phyloP scores from a whole-genome alignment of 2,329 filamentous ascomycete species.

The Hymenoscyphus scutula region DNA sequence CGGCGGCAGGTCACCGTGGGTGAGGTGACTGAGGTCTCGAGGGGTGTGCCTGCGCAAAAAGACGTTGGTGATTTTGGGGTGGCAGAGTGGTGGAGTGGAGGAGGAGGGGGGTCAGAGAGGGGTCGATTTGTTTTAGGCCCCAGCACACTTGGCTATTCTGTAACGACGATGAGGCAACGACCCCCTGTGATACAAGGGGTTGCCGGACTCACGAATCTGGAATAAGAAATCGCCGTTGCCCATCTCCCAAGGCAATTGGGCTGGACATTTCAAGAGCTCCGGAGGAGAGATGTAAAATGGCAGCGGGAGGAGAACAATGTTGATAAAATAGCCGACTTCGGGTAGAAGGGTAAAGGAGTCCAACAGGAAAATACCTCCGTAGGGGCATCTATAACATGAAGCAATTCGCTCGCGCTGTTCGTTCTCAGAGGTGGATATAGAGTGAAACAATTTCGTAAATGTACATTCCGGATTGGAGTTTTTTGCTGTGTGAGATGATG shows the following conservation, averaged over 20 bases:
- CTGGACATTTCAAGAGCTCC: background rate
- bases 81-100: background rate
- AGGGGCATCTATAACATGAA: background rate
- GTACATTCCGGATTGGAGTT: background rate
- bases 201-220: background rate
- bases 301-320: background rate
- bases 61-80: background rate
- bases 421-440: background rate
- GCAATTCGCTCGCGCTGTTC: background rate
- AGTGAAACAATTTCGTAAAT: background rate
- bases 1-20: slow-evolving; percentile 19
- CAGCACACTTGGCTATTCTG: background rate
- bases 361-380: background rate
- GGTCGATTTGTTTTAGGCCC: background rate
- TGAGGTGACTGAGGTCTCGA: slow-evolving; percentile 16
- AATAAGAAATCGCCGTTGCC: background rate
- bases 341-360: background rate
- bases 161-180: background rate
- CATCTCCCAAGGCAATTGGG: background rate
- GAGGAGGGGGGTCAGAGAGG: slow-evolving; percentile 9
- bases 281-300: background rate
- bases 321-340: slow-evolving; percentile 1
- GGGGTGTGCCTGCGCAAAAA: slow-evolving; percentile 9
- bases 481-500: background rate
- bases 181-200: background rate